Evolutionary conservation across 208 protist species (phyloP), one percentile per base, ranked within the genome.

Genomic region (Trypanosoma vivax): DNA sequence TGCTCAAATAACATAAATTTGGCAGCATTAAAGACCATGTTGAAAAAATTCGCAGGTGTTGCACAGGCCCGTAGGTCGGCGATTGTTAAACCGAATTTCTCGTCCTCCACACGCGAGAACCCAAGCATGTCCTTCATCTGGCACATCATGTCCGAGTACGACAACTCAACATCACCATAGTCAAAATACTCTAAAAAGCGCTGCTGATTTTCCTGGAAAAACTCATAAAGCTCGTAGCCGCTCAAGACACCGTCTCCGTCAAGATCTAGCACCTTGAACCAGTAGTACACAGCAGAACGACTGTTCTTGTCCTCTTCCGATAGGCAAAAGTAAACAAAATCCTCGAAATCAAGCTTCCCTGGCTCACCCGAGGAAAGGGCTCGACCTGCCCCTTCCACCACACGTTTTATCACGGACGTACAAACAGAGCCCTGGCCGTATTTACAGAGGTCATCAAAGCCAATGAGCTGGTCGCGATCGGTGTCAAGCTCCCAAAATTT

Each of bases 401-500:
- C 71, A n/a, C 83, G 73, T 23, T 82, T 76, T 28, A 97, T 73
- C 2, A 96, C 82, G 3, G 60, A 40, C 7, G 76, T 61, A 7
- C 76, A 84, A 29, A 95, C 60, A 9, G 70, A 76, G 29, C 74
- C 73, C 50, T 91, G 73, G 19, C 72, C 79, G 57, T 98, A 97
- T 46, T 83, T 80, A 39, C 69, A 73, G 16, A 98, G 50, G 46
- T 98, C 96, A 39, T 78, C 66, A 46, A 70, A 81, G 38, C 71
- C 79, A 21, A 99, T 73, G 11, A 93, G 69, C 7, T 90, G 57
- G 63, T 98, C 95, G 39, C 96, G 85, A 71, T 98, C 90, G 1
- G 79, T 93, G 63, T 98, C 96, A 6, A 99, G 79, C 78, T 99
- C 96, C 96, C 96, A 99, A 74, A 99, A 99, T 65, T 96, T 96